Conservation (phyloP, 768 basidiomycete genomes). For the Lyophyllum semitale region DNA sequence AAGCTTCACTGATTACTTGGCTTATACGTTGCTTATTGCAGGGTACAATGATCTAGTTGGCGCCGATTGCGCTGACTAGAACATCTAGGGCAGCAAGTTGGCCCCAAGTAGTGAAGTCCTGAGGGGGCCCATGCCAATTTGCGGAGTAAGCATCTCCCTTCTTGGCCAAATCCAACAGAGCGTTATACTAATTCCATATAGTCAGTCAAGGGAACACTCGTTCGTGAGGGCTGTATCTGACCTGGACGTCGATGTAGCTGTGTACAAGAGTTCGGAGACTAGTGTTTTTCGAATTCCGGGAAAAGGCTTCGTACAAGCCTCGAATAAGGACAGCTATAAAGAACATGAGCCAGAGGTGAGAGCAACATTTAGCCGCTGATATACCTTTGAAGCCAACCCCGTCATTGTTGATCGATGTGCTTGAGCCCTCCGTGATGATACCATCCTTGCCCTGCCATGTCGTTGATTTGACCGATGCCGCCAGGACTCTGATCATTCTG, state of each 20-base stretch:
- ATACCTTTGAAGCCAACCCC: conserved; percentile 54
- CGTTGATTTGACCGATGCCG: conserved; percentile 41
- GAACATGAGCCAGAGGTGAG: no score
- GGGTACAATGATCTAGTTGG: no score
- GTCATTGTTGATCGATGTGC: conserved; percentile 41
- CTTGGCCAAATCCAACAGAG: conserved; percentile 48
- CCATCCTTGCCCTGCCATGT: conserved; percentile 51
- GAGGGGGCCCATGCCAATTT: conserved; percentile 48
- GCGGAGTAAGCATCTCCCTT: conserved; percentile 45
- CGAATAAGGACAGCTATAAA: conserved; percentile 44
- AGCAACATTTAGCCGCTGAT: no score
- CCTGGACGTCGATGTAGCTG: conserved; percentile 56
- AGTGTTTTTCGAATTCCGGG: conserved; percentile 35
- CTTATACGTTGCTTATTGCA: no score
- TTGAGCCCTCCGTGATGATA: conserved; percentile 55
- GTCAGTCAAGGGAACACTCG: no score
- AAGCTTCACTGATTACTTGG: no score
- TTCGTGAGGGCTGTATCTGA: conserved; percentile 9
- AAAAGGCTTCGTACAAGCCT: conserved; percentile 47
- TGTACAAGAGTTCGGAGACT: conserved; percentile 42
- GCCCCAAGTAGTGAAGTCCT: conserved; percentile 49
- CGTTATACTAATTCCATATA: conserved; percentile 39
- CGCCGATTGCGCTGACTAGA: no score
- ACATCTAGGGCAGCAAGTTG: conserved; percentile 30
- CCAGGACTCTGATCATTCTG: conserved; percentile 38